phyloP scores from a whole-genome alignment of 441 rosid species.

The Lepidium campestre region DNA sequence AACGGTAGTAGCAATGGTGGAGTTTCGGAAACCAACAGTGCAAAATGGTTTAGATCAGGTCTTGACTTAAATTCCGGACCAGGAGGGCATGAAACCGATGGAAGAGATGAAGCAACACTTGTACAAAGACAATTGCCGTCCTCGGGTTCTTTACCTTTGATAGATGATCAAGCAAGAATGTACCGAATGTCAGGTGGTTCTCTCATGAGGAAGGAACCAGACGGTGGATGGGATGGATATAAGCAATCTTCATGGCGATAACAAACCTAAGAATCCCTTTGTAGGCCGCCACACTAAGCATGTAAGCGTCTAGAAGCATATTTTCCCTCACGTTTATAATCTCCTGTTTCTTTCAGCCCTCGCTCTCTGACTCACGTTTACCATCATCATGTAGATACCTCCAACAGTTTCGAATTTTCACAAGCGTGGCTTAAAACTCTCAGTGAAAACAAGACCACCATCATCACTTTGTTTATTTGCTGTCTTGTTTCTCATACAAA shows the following conservation, averaged over 20 bases:
- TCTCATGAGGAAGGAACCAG: constrained; percentile 68
- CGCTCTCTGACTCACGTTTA: background rate
- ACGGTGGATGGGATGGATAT: constrained; percentile 74
- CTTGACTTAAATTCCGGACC: constrained; percentile 63
- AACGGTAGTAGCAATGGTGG: constrained; percentile 37
- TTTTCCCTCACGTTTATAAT: too few relatives aligned
- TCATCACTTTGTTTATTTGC: constrained; percentile 25
- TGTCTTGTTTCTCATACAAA: constrained; percentile 7
- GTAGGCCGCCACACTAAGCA: constrained; percentile 27
- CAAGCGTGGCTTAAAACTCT: constrained; percentile 23
- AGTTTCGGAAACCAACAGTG: constrained; percentile 26
- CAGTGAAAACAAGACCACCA: constrained; percentile 22
- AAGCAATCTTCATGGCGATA: constrained; percentile 61
- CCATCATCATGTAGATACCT: constrained; percentile 23
- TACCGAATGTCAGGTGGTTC: constrained; percentile 47
- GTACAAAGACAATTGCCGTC: constrained; percentile 37
- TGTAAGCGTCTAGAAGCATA: constrained; percentile 31
- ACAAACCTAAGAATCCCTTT: constrained; percentile 20
- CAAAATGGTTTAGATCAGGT: constrained; percentile 46
- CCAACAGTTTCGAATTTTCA: constrained; percentile 18
- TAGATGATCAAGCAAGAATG: constrained; percentile 57
- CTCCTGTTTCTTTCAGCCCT: too few relatives aligned
- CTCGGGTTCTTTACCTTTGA: constrained; percentile 32
- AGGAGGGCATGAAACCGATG: constrained; percentile 42
- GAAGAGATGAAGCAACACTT: constrained; percentile 42